Evolutionary conservation across 2,329 filamentous ascomycete species (phyloP), one percentile per base, ranked within the genome.

Genomic region (Cadophora sp.): DNA sequence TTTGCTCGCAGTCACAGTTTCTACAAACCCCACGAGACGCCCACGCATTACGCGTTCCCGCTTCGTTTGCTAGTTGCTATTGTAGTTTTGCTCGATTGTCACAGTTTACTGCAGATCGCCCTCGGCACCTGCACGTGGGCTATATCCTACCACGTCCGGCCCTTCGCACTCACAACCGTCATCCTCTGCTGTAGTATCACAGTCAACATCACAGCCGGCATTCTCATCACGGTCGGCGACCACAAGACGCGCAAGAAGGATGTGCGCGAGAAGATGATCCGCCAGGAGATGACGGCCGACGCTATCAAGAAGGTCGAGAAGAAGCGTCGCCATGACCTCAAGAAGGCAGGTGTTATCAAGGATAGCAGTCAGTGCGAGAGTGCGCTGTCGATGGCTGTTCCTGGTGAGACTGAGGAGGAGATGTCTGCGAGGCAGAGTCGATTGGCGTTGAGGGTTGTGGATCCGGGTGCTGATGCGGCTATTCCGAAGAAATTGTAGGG

Each of bases 11-110:
- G 90, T 0, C 93, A 96, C 77, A 94, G 91, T 6, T 96, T 95
- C 78, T 96, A 96, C 83, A 94, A 94, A 74, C 92, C 93, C 0
- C 91, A 96, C 78, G 93, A 96, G 79, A 96, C 93, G 0, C 83
- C 87, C 41, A 96, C 93, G 0, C 93, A 96, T 76, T 84, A 88
- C 75, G 90, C 93, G 0, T 96, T 96, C 69, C 92, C 93, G 0
- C 81, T 94, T 0, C 84, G 85, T 39, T 83, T 93, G 6, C 87
- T 96, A 39, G 84, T 96, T 45, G 88, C 91, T 66, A 89, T 95
- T 66, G 90, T 95, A n/a, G 83, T 92, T 7, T 81, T 96, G 2
- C 84, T 96, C 3, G 93, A 96, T 77, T 89, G 86, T 68, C 93
- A 96, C 80, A 93, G 90, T 4, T 82, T 91, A 41, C 84, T 96